These are phyloP conservation scores for Cladorrhinum samala DNA, from an alignment of 495 filamentous ascomycete species.

Conservation along the genomic window DNA sequence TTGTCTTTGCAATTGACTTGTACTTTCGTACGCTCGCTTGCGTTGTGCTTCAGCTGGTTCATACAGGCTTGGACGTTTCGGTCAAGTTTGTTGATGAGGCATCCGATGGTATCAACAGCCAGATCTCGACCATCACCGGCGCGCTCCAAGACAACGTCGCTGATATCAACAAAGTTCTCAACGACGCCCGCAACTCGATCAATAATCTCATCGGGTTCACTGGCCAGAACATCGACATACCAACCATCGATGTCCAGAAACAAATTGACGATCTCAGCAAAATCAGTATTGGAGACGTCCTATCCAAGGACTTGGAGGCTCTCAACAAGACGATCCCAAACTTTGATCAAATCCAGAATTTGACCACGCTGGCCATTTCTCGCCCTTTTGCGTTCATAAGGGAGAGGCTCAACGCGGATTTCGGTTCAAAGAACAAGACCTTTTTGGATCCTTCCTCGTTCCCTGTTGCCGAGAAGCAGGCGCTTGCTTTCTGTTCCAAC, in stretches of 20 bases:
- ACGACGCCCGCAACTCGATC: conserved; percentile 52
- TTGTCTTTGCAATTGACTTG: conserved; percentile 85
- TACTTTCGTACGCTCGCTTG: conserved; percentile 85
- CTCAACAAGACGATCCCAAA: conserved; percentile 74
- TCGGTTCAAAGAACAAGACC: conserved; percentile 56
- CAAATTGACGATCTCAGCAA: conserved; percentile 58
- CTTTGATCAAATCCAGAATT: conserved; percentile 75
- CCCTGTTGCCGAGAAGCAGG: conserved; percentile 72
- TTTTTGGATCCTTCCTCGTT: conserved; percentile 68
- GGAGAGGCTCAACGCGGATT: conserved; percentile 57
- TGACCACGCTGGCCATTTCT: conserved; percentile 62
- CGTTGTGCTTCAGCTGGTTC: conserved; percentile 71
- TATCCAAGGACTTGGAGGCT: conserved; percentile 57
- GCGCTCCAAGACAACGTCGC: conserved; percentile 52
- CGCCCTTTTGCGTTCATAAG: conserved; percentile 74
- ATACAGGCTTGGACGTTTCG: conserved; percentile 66
- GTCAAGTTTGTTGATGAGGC: conserved; percentile 64
- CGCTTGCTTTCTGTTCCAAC: conserved; percentile 79
- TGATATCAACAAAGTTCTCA: conserved; percentile 54
- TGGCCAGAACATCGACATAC: conserved; percentile 31
- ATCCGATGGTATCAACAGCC: conserved; percentile 64
- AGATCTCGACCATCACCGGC: conserved; percentile 57
- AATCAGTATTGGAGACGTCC: conserved; percentile 56
- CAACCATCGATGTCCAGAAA: conserved; percentile 51
- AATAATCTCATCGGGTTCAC: conserved; percentile 21